Percentiles rank a stretch among this genome's conserved stretches.
Conservation (phyloP, 345 rosid genomes). For the Hibiscus trionum region DNA sequence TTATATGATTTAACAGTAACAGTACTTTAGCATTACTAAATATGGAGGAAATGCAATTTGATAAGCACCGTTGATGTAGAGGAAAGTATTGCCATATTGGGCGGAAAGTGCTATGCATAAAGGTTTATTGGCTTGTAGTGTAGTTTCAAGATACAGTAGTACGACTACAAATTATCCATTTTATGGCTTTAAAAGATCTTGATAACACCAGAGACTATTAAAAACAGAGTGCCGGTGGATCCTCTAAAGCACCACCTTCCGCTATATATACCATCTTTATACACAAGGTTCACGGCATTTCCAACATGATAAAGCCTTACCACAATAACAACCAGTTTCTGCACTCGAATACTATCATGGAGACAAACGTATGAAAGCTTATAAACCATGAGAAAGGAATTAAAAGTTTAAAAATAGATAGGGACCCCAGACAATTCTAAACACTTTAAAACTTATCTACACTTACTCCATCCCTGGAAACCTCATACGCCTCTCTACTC, state of each 20-base stretch:
- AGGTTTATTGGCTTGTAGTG: too few species aligned
- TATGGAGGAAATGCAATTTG: too few species aligned
- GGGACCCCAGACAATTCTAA: background rate
- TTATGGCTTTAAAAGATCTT: background rate
- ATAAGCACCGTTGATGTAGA: too few species aligned
- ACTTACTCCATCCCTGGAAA: constrained; percentile 57
- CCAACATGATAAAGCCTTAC: background rate
- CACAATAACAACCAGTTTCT: background rate
- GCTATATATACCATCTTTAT: background rate
- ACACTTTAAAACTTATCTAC: constrained; percentile 68
- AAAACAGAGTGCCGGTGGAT: background rate
- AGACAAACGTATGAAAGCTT: background rate
- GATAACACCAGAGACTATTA: background rate
- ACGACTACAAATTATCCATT: background rate
- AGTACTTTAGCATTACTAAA: too few species aligned
- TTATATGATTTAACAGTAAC: too few species aligned
- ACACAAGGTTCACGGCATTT: background rate
- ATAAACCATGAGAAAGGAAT: too few species aligned
- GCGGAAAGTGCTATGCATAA: too few species aligned
- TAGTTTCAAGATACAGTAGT: too few species aligned
- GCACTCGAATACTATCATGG: constrained; percentile 4
- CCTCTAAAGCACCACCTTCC: background rate
- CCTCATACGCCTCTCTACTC: constrained; percentile 74
- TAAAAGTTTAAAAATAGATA: too few species aligned
- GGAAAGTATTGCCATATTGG: too few species aligned